A percentile compares a stretch with the other conserved stretches of the same genome.
Evolutionary conservation across 1,284 basidiomycete genomes (phyloP).

Genomic region (Taiwanofungus camphoratus): DNA sequence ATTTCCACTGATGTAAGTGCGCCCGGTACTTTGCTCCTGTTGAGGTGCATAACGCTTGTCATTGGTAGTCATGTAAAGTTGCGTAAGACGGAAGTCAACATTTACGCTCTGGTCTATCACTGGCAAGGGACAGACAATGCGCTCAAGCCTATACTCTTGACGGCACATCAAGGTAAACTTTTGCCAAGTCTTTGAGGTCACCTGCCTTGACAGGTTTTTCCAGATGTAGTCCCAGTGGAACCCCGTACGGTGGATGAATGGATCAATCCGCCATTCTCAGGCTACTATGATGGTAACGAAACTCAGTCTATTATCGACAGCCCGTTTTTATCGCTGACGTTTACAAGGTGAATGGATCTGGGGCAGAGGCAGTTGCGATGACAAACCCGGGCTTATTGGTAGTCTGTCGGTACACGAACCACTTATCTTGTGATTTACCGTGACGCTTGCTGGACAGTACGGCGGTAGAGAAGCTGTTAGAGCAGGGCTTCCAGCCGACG

Average conservation of each 20-base stretch:
- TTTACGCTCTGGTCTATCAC: constrained; percentile 60
- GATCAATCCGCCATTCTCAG: constrained; percentile 34
- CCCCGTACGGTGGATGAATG: constrained; percentile 44
- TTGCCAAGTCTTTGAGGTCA: neutral
- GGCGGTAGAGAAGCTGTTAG: constrained; percentile 49
- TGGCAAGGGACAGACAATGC: constrained; percentile 51
- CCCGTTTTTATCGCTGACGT: no score
- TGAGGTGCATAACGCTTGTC: no score
- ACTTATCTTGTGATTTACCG: no score
- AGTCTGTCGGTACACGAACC: constrained; percentile 43
- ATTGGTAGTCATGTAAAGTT: constrained; percentile 43
- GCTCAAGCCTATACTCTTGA: constrained; percentile 61
- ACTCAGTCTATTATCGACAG: no score
- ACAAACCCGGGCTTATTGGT: constrained; percentile 56
- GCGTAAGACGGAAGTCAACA: constrained; percentile 50
- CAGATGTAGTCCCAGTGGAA: constrained; percentile 56
- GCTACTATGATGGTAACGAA: constrained; percentile 27
- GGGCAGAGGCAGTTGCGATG: constrained; percentile 60
- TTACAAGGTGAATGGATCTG: constrained; percentile 53
- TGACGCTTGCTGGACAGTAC: no score
- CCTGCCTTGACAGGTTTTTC: no score
- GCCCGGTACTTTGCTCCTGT: neutral
- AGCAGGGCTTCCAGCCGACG: constrained; percentile 43
- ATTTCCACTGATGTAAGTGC: constrained; percentile 37
- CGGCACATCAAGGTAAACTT: constrained; percentile 57